phyloP scores from a whole-genome alignment of 2,329 filamentous ascomycete genomes.

The Colletotrichum ledebouriae region DNA sequence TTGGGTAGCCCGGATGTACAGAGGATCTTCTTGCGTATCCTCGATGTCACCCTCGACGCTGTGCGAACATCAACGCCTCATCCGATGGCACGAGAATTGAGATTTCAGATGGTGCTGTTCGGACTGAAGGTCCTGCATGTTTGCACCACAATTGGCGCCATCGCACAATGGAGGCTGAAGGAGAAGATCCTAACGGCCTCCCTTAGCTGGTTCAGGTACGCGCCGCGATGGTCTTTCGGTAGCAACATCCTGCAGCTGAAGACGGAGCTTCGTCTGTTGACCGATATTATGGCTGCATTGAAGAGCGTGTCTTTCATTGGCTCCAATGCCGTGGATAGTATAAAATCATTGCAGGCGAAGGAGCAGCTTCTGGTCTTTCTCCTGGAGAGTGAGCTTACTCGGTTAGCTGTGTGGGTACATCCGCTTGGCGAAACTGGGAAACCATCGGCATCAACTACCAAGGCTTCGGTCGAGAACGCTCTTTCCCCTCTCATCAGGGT shows the following conservation, averaged over 20 bases:
- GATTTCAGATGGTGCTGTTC: constrained; percentile 89
- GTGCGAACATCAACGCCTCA: constrained; percentile 80
- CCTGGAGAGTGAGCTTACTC: constrained; percentile 85
- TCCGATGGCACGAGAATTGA: constrained; percentile 90
- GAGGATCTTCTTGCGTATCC: constrained; percentile 82
- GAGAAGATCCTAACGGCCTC: constrained; percentile 89
- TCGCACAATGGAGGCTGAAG: constrained; percentile 85
- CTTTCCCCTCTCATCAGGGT: constrained; percentile 78
- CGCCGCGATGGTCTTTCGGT: constrained; percentile 94
- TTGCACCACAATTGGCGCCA: constrained; percentile 73
- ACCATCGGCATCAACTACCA: constrained; percentile 43
- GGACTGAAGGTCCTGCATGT: constrained; percentile 82
- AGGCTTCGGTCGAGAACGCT: constrained; percentile 58
- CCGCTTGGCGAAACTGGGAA: constrained; percentile 73
- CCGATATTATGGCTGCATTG: constrained; percentile 79
- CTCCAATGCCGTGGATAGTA: constrained; percentile 62
- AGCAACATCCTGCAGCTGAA: constrained; percentile 94
- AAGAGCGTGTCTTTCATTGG: constrained; percentile 74
- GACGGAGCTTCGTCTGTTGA: constrained; percentile 86
- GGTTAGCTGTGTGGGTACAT: constrained; percentile 90
- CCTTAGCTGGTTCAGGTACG: constrained; percentile 87
- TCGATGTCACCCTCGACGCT: constrained; percentile 82
- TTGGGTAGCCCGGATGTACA: constrained; percentile 86
- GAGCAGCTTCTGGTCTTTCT: constrained; percentile 86
- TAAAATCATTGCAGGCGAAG: constrained; percentile 79